Evolutionary conservation across 495 filamentous ascomycete species (phyloP), one percentile per base, ranked within the genome.

Genomic region (Aspergillus cavernicola): DNA sequence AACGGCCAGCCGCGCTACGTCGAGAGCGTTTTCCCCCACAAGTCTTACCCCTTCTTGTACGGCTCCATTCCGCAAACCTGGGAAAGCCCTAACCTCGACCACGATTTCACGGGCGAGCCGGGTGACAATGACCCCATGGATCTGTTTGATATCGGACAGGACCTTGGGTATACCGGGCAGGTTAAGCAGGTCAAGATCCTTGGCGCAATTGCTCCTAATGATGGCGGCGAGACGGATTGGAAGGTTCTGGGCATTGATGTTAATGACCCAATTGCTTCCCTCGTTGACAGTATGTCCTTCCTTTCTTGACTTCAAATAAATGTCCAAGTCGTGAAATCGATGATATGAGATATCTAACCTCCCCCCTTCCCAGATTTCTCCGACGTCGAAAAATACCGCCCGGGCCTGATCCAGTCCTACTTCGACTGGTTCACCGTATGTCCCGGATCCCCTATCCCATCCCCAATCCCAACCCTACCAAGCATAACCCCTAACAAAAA

Each of bases 91-190:
- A 46, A 46, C 29, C 35, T 46, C 28, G 19, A 46, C 11, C 43
- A 46, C 19, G 28, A 35, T n/a, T 46, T 46, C 19, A 46, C 43
- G 2, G 2, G 35, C 18, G 43, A 33, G 43, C 43, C 29, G 6
- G 43, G 43, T 1, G 43, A 46, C 7, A 46, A 46, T 23, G 43
- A 46, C 16, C 43, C 43, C 29, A n/a, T 46, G 15, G 43, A 46
- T 23, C 28, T 46, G 43, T 46, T 46, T 35, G 43, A 46, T 46
- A 46, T 46, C 18, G 29, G 43, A 2, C 43, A 46, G 43, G 43
- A 46, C 23, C 4, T 2, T 1, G 43, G 43, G 16, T 46, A 22
- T 16, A 35, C 18, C 2, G 43, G 43, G 18, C 43, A 46, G 10
- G 43, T 46, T 15, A 46, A 46, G 29, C 43, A 35, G 29, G 43